These are phyloP conservation scores for Metschnikowia lachancei DNA, from an alignment of 805 yeast genomes.

Conservation along the genomic window DNA sequence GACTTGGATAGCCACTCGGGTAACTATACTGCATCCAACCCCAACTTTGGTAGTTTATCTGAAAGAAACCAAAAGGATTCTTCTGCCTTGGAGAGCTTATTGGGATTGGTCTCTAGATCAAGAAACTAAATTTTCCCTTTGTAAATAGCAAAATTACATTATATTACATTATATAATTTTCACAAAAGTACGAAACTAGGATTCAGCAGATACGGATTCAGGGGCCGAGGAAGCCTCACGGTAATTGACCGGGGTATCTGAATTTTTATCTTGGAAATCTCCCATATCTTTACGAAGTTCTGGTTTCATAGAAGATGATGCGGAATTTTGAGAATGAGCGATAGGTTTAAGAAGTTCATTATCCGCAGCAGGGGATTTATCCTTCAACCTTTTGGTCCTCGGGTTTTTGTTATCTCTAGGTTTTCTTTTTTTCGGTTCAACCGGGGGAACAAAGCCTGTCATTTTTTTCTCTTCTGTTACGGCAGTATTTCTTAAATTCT, in stretches of 20 bases:
- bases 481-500: constrained; percentile 56
- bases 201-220: neutral
- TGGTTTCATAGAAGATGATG: neutral
- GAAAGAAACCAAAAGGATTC: constrained; percentile 33
- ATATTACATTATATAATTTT: no score
- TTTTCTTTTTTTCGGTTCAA: constrained; percentile 33
- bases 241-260: neutral
- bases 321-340: neutral
- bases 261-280: neutral
- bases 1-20: constrained; percentile 20
- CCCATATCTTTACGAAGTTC: neutral
- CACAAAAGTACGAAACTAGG: neutral
- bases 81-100: constrained; percentile 18
- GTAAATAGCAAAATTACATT: neutral
- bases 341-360: neutral
- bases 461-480: constrained; percentile 51
- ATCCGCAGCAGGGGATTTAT: constrained; percentile 2
- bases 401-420: constrained; percentile 26
- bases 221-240: neutral
- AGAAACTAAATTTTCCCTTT: constrained; percentile 9
- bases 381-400: constrained; percentile 20
- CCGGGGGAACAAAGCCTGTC: constrained; percentile 31
- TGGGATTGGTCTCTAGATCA: constrained; percentile 20
- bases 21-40: constrained; percentile 33
- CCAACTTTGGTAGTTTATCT: constrained; percentile 31